Base-by-base conservation (phyloP, 371 early-diverging fungal species). In the Mucor saturninus region DNA sequence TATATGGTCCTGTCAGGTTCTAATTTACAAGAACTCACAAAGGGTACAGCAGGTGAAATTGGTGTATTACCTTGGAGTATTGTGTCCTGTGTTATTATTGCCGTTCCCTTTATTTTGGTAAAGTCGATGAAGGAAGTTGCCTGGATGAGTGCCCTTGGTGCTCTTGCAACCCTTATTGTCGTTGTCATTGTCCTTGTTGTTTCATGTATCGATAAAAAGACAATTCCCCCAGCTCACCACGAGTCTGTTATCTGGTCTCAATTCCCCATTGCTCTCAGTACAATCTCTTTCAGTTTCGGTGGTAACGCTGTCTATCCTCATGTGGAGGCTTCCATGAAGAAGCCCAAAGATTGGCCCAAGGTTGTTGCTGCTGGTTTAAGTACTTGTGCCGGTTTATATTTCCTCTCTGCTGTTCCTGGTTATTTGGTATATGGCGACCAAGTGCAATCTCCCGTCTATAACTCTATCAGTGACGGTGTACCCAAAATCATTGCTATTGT, bases 301-400 rank as follows among this genome's bases (percentile, higher is more conserved):
- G 93, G 93, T 55, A 93, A 92, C 62, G 84, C 86, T 30, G 86
- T 92, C 50, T 93, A 89, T 55, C 91, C 94, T 28, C 91, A 93
- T 66, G 88, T 95, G n/a, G 93, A 93, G 68, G 85, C 86, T 26
- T 89, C 92, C 8, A 93, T 96, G 94, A 81, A 83, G 64, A 72
- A 86, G 38, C 95, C 93, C 54, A 76, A 79, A 56, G 62, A 84
- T 15, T 96, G 94, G 88, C 81, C 86, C 62, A 81, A 74, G 68
- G 89, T 92, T 10, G 77, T 93, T 15, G 70, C 85, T 13, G 80
- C 80, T 46, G 92, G 93, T 29, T 83, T 90, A 50, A 66, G 76
- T 38, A 88, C 92, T 21, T 89, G 92, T 59, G 87, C 89, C 8
- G 64, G 71, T 37, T 80, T 96, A 68, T 95, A 96, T 71, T 65